These are phyloP conservation scores for Pseudogymnoascus destructans DNA, from an alignment of 2,329 filamentous ascomycete species.

Conservation along the genomic window DNA sequence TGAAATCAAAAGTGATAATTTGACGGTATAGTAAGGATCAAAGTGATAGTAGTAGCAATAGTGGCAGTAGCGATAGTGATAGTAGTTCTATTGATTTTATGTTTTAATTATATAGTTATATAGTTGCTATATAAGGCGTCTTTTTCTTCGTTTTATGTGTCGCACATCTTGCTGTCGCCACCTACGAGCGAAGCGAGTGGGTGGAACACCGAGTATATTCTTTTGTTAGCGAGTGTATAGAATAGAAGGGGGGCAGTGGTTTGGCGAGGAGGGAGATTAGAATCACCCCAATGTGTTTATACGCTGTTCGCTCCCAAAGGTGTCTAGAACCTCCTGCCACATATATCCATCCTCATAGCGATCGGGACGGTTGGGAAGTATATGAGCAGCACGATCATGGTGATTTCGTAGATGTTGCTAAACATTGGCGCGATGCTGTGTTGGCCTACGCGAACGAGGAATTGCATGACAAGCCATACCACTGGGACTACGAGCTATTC, in stretches of 20 bases:
- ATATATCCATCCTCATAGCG: not conserved
- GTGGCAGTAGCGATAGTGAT: too few species aligned
- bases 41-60: too few species aligned
- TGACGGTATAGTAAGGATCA: too few species aligned
- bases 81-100: too few species aligned
- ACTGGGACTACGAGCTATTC: not conserved
- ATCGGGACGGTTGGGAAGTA: not conserved
- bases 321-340: not conserved
- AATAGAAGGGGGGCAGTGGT: not conserved
- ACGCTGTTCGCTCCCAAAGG: not conserved
- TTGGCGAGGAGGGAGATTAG: not conserved
- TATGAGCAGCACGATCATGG: constrained; percentile 1
- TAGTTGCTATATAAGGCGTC: too few species aligned
- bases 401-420: not conserved
- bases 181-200: too few species aligned
- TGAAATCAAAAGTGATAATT: too few species aligned
- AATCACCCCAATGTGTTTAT: not conserved
- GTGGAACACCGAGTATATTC: too few species aligned
- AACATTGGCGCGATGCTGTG: not conserved
- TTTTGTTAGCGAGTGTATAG: not conserved
- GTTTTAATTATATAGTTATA: too few species aligned
- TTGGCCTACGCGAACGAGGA: not conserved
- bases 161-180: too few species aligned
- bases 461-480: not conserved
- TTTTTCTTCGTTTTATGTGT: too few species aligned